phyloP scores from a whole-genome alignment of 352 stramenopile species.

The Pythium angustatum region DNA sequence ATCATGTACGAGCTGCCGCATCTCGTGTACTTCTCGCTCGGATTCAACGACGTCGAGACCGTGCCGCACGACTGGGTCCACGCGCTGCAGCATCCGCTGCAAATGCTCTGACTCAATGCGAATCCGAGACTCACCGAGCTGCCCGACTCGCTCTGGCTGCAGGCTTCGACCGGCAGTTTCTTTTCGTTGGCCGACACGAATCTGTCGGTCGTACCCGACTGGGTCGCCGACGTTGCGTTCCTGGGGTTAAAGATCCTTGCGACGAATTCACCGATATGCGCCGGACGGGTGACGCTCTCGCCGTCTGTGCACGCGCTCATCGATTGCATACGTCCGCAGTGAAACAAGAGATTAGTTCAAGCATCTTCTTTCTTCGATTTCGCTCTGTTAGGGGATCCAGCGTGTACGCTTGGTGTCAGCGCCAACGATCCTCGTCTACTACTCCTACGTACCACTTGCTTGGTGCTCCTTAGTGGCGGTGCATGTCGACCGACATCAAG shows the following conservation, averaged over 20 bases:
- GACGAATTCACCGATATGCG: background rate
- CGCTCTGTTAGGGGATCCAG: no score
- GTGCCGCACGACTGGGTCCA: background rate
- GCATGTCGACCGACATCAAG: conserved; percentile 83
- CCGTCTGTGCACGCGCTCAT: background rate
- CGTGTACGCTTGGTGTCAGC: no score
- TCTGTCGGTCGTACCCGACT: background rate
- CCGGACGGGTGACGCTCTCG: background rate
- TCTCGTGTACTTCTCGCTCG: background rate
- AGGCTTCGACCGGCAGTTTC: background rate
- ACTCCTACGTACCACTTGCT: no score
- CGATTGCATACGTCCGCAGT: background rate
- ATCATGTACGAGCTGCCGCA: background rate
- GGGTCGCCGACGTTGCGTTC: background rate
- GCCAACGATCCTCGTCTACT: no score
- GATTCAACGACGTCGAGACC: background rate
- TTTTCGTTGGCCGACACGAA: background rate
- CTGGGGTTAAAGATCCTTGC: background rate
- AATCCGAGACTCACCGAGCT: conserved; percentile 2
- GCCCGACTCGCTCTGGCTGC: background rate
- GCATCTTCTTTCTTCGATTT: no score
- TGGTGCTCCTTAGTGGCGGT: conserved; percentile 46
- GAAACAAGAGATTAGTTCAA: no score
- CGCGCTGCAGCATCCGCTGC: background rate
- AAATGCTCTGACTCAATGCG: background rate